Evolutionary conservation across 805 yeast species (phyloP).

Genomic region (Hanseniaspora occidentalis): DNA sequence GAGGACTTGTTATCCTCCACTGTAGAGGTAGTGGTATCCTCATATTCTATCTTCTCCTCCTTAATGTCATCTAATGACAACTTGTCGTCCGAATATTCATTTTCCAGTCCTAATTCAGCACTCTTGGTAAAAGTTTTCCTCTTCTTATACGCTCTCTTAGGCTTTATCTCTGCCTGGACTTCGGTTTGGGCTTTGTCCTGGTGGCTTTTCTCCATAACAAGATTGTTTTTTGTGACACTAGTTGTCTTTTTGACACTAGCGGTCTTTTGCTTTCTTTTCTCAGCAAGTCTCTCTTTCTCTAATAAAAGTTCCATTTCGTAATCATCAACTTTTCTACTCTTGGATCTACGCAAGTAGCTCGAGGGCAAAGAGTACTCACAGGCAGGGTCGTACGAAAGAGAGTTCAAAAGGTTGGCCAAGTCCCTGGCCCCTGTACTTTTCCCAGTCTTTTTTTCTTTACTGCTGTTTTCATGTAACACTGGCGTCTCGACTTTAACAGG

Average conservation of each 20-base stretch:
- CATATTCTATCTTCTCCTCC: too few species aligned
- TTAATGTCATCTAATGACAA: too few species aligned
- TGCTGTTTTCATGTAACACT: neutral
- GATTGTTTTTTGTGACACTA: neutral
- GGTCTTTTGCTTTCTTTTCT: neutral
- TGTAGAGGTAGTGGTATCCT: too few species aligned
- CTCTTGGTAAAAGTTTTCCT: too few species aligned
- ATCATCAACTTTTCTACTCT: neutral
- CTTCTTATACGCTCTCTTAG: too few species aligned
- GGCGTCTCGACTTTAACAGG: neutral
- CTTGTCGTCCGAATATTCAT: too few species aligned
- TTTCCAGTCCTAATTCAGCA: too few species aligned
- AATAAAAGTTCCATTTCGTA: neutral
- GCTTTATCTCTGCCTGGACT: too few species aligned
- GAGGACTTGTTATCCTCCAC: too few species aligned
- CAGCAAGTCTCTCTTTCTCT: neutral
- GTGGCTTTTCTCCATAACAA: too few species aligned
- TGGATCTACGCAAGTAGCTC: constrained; percentile 14
- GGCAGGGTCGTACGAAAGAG: constrained; percentile 17
- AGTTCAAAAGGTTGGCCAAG: constrained; percentile 6
- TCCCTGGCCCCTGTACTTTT: neutral
- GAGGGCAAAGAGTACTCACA: constrained; percentile 16
- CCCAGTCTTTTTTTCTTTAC: neutral
- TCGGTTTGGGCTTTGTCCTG: too few species aligned
- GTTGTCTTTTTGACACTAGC: neutral